Percentiles rank a stretch among this genome's conserved stretches.
phyloP scores from a whole-genome alignment of 108 stramenopile species.

The Schizochytrium sp. region DNA sequence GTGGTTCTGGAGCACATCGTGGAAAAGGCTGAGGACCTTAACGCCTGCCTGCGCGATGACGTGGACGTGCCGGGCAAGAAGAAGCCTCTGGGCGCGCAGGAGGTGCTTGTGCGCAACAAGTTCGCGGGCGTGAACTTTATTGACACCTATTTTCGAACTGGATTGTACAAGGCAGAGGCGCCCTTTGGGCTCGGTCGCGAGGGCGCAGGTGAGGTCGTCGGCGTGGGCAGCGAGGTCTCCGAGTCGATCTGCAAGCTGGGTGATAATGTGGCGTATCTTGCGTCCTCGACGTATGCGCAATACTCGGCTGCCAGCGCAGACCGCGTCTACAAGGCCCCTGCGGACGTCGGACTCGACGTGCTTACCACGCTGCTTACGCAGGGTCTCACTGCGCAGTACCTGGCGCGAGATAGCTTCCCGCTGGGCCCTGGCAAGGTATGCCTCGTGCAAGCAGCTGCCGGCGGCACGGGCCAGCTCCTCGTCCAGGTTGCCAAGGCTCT shows the following conservation, averaged over 20 bases:
- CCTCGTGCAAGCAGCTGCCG: slow-evolving; percentile 31
- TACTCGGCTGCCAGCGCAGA: slow-evolving; percentile 60
- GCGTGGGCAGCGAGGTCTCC: neutral
- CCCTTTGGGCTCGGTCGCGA: slow-evolving; percentile 66
- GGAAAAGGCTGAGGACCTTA: neutral
- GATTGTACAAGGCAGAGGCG: slow-evolving; percentile 54
- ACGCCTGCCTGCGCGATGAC: neutral
- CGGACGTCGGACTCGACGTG: slow-evolving; percentile 45
- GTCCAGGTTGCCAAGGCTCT: slow-evolving; percentile 71
- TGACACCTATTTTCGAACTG: slow-evolving; percentile 64
- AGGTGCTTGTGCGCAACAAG: slow-evolving; percentile 61
- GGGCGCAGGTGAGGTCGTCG: slow-evolving; percentile 46
- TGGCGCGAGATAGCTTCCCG: neutral
- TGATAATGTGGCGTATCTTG: slow-evolving; percentile 58
- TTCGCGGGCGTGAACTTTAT: slow-evolving; percentile 70
- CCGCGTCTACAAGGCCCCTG: slow-evolving; percentile 53
- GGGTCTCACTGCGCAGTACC: slow-evolving; percentile 49
- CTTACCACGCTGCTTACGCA: slow-evolving; percentile 62
- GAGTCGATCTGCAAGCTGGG: slow-evolving; percentile 43
- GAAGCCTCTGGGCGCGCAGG: slow-evolving; percentile 1
- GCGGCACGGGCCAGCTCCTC: slow-evolving; percentile 74
- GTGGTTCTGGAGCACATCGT: neutral
- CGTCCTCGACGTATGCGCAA: slow-evolving; percentile 54
- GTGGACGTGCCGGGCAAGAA: neutral
- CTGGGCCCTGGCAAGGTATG: neutral